These are phyloP conservation scores for Calocera cornea DNA, from an alignment of 768 basidiomycete genomes.

Conservation along the genomic window DNA sequence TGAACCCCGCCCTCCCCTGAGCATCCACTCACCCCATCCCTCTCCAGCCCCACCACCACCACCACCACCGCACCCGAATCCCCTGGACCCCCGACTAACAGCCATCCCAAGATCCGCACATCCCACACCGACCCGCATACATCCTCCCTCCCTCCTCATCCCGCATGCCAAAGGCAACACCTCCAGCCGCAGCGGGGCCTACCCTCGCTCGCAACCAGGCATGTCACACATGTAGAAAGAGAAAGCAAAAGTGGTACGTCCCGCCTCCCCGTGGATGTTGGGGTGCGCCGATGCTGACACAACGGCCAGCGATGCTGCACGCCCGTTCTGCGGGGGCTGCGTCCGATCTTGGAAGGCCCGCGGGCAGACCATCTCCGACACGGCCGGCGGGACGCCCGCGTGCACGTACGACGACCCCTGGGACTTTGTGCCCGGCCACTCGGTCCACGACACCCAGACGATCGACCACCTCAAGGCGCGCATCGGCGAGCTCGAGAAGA, in stretches of 20 bases:
- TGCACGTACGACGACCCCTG: conserved; percentile 2
- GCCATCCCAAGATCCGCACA: background rate
- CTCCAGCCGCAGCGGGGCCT: background rate
- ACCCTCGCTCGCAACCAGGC: conserved; percentile 2
- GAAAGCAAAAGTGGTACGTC: background rate
- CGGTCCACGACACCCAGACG: background rate
- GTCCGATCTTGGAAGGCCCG: background rate
- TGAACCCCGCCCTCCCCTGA: too few relatives aligned
- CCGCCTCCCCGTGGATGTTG: background rate
- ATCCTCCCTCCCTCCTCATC: too few relatives aligned
- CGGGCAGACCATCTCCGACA: conserved; percentile 1
- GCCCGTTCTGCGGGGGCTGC: background rate
- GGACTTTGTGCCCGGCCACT: background rate
- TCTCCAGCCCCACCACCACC: too few relatives aligned
- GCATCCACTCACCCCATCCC: too few relatives aligned
- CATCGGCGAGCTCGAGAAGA: conserved; percentile 1
- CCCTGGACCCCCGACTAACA: background rate
- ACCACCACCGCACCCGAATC: background rate
- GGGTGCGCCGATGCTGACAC: background rate
- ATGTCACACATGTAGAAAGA: background rate
- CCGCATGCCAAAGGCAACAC: background rate
- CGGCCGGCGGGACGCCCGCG: background rate
- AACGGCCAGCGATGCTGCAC: background rate
- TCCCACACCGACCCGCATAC: background rate
- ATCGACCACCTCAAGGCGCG: conserved; percentile 2